A percentile compares a stretch with the other conserved stretches of the same genome.
These are phyloP conservation scores for Pseudomonodictys pantanalensis DNA, from an alignment of 495 filamentous ascomycete species.

Conservation along the genomic window DNA sequence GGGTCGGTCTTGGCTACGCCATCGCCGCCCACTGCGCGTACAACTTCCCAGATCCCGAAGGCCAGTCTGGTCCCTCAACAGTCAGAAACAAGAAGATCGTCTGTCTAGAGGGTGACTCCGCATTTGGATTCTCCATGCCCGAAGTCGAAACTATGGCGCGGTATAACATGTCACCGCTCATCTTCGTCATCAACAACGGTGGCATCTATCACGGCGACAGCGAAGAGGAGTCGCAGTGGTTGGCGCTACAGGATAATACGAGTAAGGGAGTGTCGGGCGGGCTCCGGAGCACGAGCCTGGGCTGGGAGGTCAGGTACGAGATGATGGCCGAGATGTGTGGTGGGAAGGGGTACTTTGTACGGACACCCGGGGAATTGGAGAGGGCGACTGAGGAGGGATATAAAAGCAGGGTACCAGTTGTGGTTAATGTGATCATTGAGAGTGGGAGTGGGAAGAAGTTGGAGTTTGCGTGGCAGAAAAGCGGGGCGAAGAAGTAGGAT, in stretches of 20 bases:
- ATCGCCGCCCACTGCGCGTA: slow-evolving; percentile 61
- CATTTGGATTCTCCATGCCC: slow-evolving; percentile 59
- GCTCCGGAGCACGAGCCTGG: slow-evolving; percentile 54
- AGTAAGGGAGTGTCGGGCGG: slow-evolving; percentile 35
- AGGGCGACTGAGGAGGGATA: slow-evolving; percentile 54
- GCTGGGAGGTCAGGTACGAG: slow-evolving; percentile 58
- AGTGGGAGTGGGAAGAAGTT: slow-evolving; percentile 53
- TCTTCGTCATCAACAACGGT: slow-evolving; percentile 64
- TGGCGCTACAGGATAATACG: slow-evolving; percentile 44
- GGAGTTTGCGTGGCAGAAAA: slow-evolving; percentile 33
- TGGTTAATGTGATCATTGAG: slow-evolving; percentile 62
- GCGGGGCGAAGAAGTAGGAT: slow-evolving; percentile 12
- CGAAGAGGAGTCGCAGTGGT: slow-evolving; percentile 45
- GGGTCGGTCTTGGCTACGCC: slow-evolving; percentile 61
- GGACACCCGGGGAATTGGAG: slow-evolving; percentile 52
- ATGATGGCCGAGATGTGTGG: slow-evolving; percentile 58
- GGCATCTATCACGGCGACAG: slow-evolving; percentile 62
- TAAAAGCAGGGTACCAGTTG: slow-evolving; percentile 47
- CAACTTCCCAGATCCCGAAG: slow-evolving; percentile 44
- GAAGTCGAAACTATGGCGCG: slow-evolving; percentile 66
- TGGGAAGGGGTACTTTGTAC: slow-evolving; percentile 54
- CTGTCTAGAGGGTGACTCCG: slow-evolving; percentile 62
- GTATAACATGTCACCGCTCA: slow-evolving; percentile 58
- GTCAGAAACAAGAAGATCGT: slow-evolving; percentile 55
- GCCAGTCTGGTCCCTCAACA: slow-evolving; percentile 13